Percentiles rank a stretch among this genome's conserved stretches.
Conservation (phyloP, 108 stramenopile genomes). For the Stephanodiscus triporus region DNA sequence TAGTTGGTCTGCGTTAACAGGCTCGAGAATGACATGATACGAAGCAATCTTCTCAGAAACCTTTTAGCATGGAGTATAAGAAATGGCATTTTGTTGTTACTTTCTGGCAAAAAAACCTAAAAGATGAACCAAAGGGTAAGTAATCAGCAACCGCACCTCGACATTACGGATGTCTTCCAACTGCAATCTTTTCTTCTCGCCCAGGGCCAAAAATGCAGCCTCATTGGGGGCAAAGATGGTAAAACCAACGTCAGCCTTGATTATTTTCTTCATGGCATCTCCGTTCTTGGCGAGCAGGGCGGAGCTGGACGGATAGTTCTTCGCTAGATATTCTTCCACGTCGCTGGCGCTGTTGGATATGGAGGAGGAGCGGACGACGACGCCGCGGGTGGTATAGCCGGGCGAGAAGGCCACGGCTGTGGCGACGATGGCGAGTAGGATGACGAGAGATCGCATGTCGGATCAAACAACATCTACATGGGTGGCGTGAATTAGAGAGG, state of each 20-base stretch:
- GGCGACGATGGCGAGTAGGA: no score
- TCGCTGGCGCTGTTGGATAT: slow-evolving; percentile 27
- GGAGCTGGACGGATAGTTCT: slow-evolving; percentile 28
- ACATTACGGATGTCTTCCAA: slow-evolving; percentile 73
- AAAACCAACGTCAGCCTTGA: slow-evolving; percentile 49
- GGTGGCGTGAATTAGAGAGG: no score
- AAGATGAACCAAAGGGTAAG: neutral
- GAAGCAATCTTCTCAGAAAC: slow-evolving; percentile 69
- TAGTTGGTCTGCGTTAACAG: slow-evolving; percentile 59
- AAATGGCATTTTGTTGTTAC: neutral
- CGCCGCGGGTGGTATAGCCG: slow-evolving; percentile 2
- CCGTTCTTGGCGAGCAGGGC: slow-evolving; percentile 31
- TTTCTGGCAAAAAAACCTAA: no score
- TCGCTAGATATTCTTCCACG: slow-evolving; percentile 26
- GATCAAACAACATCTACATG: neutral
- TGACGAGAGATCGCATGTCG: neutral
- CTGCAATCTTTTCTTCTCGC: slow-evolving; percentile 62
- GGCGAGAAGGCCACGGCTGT: no score
- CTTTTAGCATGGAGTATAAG: neutral
- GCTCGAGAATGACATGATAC: slow-evolving; percentile 73
- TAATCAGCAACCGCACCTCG: slow-evolving; percentile 29
- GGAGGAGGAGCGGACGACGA: neutral
- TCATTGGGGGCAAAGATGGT: slow-evolving; percentile 82
- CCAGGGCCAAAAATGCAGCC: slow-evolving; percentile 61
- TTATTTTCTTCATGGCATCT: slow-evolving; percentile 42